phyloP scores from a whole-genome alignment of 225 moss, liverwort and hornwort species.

The Bryum argenteum region DNA sequence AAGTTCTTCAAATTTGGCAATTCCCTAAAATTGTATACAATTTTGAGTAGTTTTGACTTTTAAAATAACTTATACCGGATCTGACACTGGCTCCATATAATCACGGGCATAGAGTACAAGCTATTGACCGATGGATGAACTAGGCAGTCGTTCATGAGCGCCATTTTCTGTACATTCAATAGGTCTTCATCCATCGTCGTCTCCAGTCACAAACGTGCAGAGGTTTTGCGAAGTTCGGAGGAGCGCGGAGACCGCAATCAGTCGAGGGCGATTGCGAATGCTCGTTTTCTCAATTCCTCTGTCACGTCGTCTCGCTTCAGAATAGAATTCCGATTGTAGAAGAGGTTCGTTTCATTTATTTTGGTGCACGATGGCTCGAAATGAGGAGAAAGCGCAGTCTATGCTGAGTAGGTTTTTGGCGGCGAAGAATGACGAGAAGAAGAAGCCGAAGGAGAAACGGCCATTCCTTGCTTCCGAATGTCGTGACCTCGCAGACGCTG shows the following conservation, averaged over 20 bases:
- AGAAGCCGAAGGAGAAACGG: conserved; percentile 95
- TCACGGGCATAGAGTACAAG: too few species aligned
- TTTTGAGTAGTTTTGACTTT: too few species aligned
- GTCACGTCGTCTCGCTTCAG: not conserved
- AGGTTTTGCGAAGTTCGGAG: not conserved
- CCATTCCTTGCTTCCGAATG: conserved; percentile 95
- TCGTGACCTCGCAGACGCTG: conserved; percentile 95
- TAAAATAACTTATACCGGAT: too few species aligned
- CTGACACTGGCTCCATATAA: too few species aligned
- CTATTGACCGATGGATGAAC: too few species aligned
- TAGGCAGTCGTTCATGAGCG: not conserved
- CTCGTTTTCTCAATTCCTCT: not conserved
- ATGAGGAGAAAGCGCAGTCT: conserved; percentile 99
- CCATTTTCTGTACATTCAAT: not conserved
- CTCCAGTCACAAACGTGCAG: not conserved
- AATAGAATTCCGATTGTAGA: not conserved
- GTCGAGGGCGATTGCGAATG: not conserved
- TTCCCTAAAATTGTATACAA: too few species aligned
- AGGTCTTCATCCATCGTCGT: conserved; percentile 28
- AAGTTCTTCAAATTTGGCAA: too few species aligned
- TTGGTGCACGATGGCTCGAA: conserved; percentile 71
- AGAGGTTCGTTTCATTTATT: not conserved
- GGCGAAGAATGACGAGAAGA: conserved; percentile 98
- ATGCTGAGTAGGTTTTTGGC: conserved; percentile 94
- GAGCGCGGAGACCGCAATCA: not conserved